Conservation (phyloP, 2,329 filamentous ascomycete genomes). For the Curvularia sp. region DNA sequence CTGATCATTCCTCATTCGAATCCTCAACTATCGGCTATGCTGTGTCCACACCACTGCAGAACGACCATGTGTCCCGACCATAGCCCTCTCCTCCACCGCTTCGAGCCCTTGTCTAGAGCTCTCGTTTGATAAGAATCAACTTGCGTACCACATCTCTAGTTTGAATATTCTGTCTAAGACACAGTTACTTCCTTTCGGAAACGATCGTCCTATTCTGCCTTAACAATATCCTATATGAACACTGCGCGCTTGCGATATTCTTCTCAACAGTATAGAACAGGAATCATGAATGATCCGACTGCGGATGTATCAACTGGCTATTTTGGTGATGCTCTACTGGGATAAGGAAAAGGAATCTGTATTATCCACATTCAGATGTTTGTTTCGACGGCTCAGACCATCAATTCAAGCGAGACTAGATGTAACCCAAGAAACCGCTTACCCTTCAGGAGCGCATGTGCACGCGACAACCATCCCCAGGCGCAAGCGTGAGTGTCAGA, state of each 20-base stretch:
- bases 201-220: no score
- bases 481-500: slow-evolving; percentile 1
- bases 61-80: neutral
- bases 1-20: neutral
- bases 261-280: neutral
- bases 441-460: neutral
- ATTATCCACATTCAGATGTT: neutral
- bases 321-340: neutral
- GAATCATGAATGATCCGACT: neutral
- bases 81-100: neutral
- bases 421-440: neutral
- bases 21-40: neutral
- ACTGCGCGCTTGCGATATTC: neutral
- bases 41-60: neutral
- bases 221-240: neutral
- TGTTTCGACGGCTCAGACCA: no score
- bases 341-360: neutral
- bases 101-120: no score
- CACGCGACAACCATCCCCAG: neutral
- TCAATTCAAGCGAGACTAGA: neutral
- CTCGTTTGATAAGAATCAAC: neutral
- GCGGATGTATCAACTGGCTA: neutral
- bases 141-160: neutral
- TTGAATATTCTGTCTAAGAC: neutral
- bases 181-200: neutral